Percentiles rank a stretch among this genome's conserved stretches.
Evolutionary conservation across 2,329 filamentous ascomycete genomes (phyloP).

Genomic region (Fusarium pilosicola): DNA sequence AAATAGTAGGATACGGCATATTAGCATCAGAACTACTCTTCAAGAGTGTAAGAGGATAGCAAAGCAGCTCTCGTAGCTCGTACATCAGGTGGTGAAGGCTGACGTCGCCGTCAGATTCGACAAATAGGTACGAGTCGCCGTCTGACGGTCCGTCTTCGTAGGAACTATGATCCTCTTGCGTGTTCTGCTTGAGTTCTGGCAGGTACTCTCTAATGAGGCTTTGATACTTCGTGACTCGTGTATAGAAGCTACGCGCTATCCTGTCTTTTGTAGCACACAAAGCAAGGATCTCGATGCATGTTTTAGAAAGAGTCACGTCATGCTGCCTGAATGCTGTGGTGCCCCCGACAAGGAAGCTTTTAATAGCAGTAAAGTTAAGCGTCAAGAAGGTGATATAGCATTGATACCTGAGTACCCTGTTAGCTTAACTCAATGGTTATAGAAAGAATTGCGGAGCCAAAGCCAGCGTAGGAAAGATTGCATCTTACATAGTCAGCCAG

Average conservation of each 20-base stretch:
- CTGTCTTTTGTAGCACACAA: background rate
- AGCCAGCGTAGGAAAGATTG: no score
- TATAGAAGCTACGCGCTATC: background rate
- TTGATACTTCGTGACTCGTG: fast-evolving
- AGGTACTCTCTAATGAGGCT: fast-evolving
- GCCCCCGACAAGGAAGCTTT: background rate
- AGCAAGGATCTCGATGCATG: background rate
- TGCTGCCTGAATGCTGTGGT: background rate
- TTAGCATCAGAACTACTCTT: background rate
- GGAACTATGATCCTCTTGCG: fast-evolving
- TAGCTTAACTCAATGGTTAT: background rate
- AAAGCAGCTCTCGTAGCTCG: background rate
- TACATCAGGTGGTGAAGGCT: background rate
- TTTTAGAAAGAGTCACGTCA: background rate
- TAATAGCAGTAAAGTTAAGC: background rate
- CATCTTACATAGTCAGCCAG: background rate
- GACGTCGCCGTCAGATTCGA: fast-evolving
- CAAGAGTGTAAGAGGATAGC: background rate
- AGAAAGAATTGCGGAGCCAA: no score
- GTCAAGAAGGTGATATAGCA: background rate
- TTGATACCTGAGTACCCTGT: background rate
- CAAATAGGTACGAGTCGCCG: background rate
- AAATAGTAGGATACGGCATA: background rate
- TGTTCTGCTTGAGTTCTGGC: background rate
- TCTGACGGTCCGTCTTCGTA: fast-evolving